Conservation (phyloP, 2,329 filamentous ascomycete genomes). For the Arachnomyces sp. region DNA sequence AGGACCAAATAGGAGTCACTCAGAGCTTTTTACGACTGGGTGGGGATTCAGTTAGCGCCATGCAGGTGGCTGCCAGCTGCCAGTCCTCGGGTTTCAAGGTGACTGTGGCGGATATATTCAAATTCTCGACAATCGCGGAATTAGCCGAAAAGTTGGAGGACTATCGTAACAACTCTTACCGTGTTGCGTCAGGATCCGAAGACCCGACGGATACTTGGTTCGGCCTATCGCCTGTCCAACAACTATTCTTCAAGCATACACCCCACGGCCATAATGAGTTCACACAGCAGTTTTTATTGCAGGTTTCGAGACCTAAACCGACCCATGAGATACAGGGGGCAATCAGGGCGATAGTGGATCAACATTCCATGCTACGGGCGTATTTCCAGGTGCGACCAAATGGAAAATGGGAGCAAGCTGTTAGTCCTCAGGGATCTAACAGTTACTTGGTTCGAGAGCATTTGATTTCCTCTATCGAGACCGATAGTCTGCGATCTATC, state of each 20-base stretch:
- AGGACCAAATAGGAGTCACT: constrained; percentile 14
- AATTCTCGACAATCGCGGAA: constrained; percentile 9
- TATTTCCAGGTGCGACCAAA: constrained; percentile 12
- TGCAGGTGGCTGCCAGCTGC: constrained; percentile 18
- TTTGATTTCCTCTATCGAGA: too few species aligned
- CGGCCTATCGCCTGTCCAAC: constrained; percentile 17
- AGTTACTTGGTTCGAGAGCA: too few species aligned
- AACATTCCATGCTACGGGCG: constrained; percentile 18
- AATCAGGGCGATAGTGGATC: constrained; percentile 10
- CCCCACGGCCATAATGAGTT: constrained; percentile 13
- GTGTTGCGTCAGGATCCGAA: neutral
- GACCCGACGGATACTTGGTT: constrained; percentile 2
- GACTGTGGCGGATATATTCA: constrained; percentile 14
- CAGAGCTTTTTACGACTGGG: constrained; percentile 24
- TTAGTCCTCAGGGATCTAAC: neutral
- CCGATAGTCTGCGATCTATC: too few species aligned
- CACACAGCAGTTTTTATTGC: constrained; percentile 16
- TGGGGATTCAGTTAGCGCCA: constrained; percentile 22
- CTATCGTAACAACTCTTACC: neutral
- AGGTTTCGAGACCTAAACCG: constrained; percentile 3
- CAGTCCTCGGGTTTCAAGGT: constrained; percentile 12
- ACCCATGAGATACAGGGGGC: constrained; percentile 7
- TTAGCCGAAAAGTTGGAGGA: constrained; percentile 6
- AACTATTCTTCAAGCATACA: constrained; percentile 15
- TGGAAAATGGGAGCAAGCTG: constrained; percentile 14